Conservation (phyloP, 306 rosid genomes). For the Rosa multiflora region DNA sequence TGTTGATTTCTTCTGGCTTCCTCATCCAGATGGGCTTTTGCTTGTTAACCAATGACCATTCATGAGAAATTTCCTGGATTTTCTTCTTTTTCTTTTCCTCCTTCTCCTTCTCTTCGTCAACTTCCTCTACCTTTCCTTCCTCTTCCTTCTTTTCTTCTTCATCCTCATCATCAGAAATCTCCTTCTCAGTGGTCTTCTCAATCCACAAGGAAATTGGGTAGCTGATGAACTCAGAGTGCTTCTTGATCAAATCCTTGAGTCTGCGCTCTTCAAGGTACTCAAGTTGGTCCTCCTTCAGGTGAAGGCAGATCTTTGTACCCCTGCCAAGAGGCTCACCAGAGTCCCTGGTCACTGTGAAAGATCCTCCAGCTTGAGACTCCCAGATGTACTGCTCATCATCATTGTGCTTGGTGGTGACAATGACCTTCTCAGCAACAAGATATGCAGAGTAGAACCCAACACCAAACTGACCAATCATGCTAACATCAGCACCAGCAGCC, state of each 20-base stretch:
- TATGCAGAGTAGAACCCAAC: conserved; percentile 97
- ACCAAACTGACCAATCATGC: conserved; percentile 98
- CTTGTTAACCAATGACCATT: conserved; percentile 93
- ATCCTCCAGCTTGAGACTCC: conserved; percentile 98
- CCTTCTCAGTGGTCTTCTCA: conserved; percentile 92
- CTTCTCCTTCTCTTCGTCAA: conserved; percentile 83
- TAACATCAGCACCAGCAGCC: conserved; percentile 98
- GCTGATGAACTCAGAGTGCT: conserved; percentile 96
- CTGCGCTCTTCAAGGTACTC: conserved; percentile 95
- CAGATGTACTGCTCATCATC: conserved; percentile 93
- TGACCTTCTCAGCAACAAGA: conserved; percentile 86
- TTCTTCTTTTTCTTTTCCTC: conserved; percentile 88
- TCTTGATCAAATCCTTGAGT: conserved; percentile 81
- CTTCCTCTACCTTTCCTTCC: conserved; percentile 89
- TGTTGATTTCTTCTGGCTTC: conserved; percentile 86
- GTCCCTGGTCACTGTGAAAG: conserved; percentile 88
- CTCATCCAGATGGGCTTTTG: conserved; percentile 99
- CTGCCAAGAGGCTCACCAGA: conserved; percentile 82
- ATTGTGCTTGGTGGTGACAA: conserved; percentile 87
- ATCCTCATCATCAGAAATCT: conserved; percentile 88
- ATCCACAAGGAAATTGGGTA: conserved; percentile 92
- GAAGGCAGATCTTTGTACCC: conserved; percentile 74
- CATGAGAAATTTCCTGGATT: conserved; percentile 84
- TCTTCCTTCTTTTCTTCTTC: conserved; percentile 93
- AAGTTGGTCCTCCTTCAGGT: conserved; percentile 93